Conservation (phyloP, 495 filamentous ascomycete species). For the Viridothelium virens region DNA sequence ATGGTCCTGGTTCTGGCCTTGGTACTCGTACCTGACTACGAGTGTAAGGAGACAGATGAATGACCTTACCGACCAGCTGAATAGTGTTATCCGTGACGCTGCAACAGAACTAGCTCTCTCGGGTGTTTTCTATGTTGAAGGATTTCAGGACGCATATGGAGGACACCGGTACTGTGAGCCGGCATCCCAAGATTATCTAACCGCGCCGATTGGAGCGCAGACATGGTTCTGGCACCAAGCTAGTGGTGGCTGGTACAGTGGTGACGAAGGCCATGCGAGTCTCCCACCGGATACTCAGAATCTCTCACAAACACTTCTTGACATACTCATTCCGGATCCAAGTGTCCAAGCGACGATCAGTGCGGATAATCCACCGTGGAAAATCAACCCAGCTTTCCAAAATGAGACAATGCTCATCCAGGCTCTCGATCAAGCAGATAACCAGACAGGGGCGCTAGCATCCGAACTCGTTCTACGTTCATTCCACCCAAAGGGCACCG, state of each 20-base stretch:
- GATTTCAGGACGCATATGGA: not conserved
- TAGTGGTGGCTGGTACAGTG: not conserved
- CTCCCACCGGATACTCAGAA: not conserved
- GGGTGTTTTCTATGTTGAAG: conserved; percentile 2
- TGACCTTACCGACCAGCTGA: conserved; percentile 6
- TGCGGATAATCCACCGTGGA: conserved; percentile 10
- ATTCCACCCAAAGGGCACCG: conserved; percentile 1
- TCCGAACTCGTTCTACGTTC: not conserved
- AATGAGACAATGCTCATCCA: not conserved
- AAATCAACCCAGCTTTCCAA: conserved; percentile 3
- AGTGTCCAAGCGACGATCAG: conserved; percentile 1
- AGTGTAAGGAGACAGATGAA: conserved; percentile 3
- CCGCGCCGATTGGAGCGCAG: not conserved
- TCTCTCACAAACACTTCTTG: not conserved
- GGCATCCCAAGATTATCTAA: not conserved
- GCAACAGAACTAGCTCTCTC: not conserved
- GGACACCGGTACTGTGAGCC: conserved; percentile 11
- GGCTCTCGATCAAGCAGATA: not conserved
- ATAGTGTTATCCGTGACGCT: conserved; percentile 10
- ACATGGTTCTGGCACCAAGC: conserved; percentile 17
- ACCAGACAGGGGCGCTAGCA: not conserved
- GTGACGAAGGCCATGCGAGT: conserved; percentile 1
- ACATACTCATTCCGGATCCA: conserved; percentile 10
- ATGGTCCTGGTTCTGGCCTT: not conserved
- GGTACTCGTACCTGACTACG: not conserved